These are phyloP conservation scores for Nicotiana otophora DNA, from an alignment of 257 asterid species.

Conservation along the genomic window DNA sequence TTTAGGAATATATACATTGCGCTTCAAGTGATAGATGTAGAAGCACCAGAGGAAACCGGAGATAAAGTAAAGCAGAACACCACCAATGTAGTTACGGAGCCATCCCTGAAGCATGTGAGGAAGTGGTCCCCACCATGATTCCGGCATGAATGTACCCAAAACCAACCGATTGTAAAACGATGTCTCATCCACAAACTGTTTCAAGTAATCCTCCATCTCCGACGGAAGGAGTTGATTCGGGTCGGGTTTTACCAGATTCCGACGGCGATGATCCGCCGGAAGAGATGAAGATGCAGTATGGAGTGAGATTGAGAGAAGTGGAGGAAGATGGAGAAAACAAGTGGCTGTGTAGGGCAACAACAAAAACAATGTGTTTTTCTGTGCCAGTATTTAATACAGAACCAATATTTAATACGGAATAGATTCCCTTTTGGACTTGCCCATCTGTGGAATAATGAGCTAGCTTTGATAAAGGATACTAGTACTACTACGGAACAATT, in stretches of 20 bases:
- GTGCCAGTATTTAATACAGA: not conserved
- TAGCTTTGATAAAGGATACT: not conserved
- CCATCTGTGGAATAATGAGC: not conserved
- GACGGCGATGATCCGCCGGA: not conserved
- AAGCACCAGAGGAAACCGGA: conserved; percentile 80
- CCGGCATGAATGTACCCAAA: conserved; percentile 57
- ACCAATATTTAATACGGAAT: not conserved
- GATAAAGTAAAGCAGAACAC: conserved; percentile 51
- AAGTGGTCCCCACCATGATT: conserved; percentile 48
- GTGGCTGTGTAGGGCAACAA: not conserved
- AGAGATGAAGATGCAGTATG: not conserved
- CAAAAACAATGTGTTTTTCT: too few species aligned
- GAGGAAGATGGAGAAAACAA: not conserved
- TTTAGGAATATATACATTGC: conserved; percentile 66
- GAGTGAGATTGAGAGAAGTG: not conserved
- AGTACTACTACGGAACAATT: too few species aligned
- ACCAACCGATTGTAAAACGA: conserved; percentile 78
- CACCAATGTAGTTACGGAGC: conserved; percentile 89
- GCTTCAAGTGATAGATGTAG: conserved; percentile 76
- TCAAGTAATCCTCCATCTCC: conserved; percentile 33
- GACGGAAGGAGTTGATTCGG: not conserved
- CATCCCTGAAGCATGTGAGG: conserved; percentile 71
- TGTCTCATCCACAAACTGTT: conserved; percentile 65
- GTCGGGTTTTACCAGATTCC: not conserved
- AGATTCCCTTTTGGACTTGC: not conserved